A percentile compares a stretch with the other conserved stretches of the same genome.
Evolutionary conservation across 331 rosid genomes (phyloP).

Genomic region (Spiraea crenata): DNA sequence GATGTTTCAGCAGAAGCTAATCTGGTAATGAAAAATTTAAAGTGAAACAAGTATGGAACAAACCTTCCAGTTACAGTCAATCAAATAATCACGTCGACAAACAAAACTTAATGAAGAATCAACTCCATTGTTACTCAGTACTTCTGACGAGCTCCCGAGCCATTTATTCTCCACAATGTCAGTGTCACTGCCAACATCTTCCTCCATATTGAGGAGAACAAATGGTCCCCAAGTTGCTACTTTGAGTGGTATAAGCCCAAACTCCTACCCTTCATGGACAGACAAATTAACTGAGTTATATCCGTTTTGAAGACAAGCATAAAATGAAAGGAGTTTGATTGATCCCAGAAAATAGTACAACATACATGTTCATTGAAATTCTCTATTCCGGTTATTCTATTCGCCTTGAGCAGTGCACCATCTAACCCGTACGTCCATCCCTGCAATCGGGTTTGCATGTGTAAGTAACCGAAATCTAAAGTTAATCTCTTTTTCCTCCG

Average conservation of each 20-base stretch:
- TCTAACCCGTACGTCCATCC: slow-evolving; percentile 90
- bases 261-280: slow-evolving; percentile 62
- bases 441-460: slow-evolving; percentile 37
- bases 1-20: neutral
- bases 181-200: slow-evolving; percentile 33
- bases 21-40: slow-evolving; percentile 13
- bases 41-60: neutral
- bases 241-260: slow-evolving; percentile 67
- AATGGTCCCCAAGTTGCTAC: slow-evolving; percentile 88
- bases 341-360: slow-evolving; percentile 19
- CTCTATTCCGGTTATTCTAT: slow-evolving; percentile 68
- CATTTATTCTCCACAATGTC: slow-evolving; percentile 53
- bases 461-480: neutral
- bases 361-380: slow-evolving; percentile 70
- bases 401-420: slow-evolving; percentile 75
- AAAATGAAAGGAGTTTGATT: slow-evolving; percentile 12
- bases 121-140: slow-evolving; percentile 53
- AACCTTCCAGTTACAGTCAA: slow-evolving; percentile 97
- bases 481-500: neutral
- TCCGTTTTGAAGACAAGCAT: slow-evolving; percentile 5
- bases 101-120: slow-evolving; percentile 66
- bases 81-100: slow-evolving; percentile 71
- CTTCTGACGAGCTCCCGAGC: slow-evolving; percentile 79
- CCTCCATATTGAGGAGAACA: slow-evolving; percentile 68
- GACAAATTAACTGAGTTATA: slow-evolving; percentile 39